A percentile compares a stretch with the other conserved stretches of the same genome.
phyloP scores from a whole-genome alignment of 2,329 filamentous ascomycete species.

The Xylariaceae sp. region DNA sequence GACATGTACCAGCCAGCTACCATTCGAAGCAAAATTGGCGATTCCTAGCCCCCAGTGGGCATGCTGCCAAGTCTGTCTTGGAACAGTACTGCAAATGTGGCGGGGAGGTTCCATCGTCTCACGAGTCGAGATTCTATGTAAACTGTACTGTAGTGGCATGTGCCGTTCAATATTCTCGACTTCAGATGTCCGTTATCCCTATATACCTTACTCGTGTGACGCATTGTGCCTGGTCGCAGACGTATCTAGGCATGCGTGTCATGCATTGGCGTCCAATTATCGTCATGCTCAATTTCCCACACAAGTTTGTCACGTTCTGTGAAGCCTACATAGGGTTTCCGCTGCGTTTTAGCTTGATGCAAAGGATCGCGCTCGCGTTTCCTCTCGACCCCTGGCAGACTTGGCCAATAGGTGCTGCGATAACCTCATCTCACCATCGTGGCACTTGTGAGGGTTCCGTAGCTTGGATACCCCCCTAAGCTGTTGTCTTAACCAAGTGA shows the following conservation, averaged over 20 bases:
- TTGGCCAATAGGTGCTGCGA: conserved; percentile 27
- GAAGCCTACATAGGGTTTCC: conserved; percentile 19
- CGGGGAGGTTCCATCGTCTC: too few species aligned
- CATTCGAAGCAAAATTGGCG: too few species aligned
- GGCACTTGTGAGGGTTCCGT: too few species aligned
- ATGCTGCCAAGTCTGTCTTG: too few species aligned
- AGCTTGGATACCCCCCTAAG: conserved; percentile 11
- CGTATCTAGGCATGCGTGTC: conserved; percentile 1
- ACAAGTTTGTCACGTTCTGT: conserved; percentile 22
- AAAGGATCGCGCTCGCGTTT: conserved; percentile 27
- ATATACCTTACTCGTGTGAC: conserved; percentile 4
- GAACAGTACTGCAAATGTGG: too few species aligned
- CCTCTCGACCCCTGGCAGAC: conserved; percentile 16
- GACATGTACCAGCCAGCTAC: too few species aligned
- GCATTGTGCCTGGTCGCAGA: background rate
- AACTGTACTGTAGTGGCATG: too few species aligned
- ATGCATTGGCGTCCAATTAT: conserved; percentile 19
- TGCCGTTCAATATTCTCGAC: too few species aligned
- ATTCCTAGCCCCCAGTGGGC: too few species aligned
- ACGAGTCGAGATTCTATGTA: too few species aligned
- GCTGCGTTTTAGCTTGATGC: conserved; percentile 27
- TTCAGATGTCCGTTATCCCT: background rate
- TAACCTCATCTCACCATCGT: conserved; percentile 4
- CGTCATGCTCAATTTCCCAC: conserved; percentile 15
- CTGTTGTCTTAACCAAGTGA: conserved; percentile 1